Evolutionary conservation across 2,329 filamentous ascomycete genomes (phyloP).

Genomic region (Venturia nashicola): DNA sequence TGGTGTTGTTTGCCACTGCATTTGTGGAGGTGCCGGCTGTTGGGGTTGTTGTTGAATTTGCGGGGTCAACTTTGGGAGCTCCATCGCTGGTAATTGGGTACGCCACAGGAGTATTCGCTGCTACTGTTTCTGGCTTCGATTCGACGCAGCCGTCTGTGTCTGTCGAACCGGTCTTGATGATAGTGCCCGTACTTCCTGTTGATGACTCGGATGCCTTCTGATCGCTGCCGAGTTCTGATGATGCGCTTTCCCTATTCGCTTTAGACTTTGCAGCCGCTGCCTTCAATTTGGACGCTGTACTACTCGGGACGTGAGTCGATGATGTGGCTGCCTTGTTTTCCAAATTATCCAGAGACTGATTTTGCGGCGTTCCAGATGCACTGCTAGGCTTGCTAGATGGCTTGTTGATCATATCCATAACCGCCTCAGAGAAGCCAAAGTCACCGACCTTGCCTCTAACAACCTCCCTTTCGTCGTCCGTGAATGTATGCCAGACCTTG

Average conservation of each 20-base stretch:
- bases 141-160: background rate
- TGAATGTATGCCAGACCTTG: conserved; percentile 71
- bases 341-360: background rate
- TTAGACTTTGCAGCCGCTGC: background rate
- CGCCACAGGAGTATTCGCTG: background rate
- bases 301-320: background rate
- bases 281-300: background rate
- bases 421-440: conserved; percentile 31
- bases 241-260: background rate
- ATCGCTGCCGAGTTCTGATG: background rate
- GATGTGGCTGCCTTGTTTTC: background rate
- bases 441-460: conserved; percentile 43
- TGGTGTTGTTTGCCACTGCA: background rate
- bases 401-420: conserved; percentile 27
- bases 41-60: background rate
- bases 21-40: background rate
- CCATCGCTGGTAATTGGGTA: background rate
- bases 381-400: background rate
- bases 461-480: conserved; percentile 54
- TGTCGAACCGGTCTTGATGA: background rate
- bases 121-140: background rate
- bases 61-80: background rate
- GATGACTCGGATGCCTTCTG: background rate
- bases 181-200: background rate
- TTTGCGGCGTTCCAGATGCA: background rate